Evolutionary conservation across 306 rosid species (phyloP).

Genomic region (Rosa chinensis): DNA sequence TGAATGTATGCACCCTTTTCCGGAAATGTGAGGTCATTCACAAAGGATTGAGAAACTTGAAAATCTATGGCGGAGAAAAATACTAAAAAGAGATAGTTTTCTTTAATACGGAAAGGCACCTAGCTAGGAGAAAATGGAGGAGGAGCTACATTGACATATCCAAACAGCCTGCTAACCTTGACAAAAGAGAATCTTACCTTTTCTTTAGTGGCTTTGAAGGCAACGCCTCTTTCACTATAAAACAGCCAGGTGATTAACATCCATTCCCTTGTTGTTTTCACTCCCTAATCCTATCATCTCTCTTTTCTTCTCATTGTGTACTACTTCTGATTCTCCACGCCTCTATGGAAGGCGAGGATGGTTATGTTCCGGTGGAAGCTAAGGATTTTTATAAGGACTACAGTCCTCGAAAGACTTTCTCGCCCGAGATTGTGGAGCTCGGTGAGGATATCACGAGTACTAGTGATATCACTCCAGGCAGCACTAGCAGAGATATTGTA

Average conservation of each 20-base stretch:
- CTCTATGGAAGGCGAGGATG: conserved; percentile 43
- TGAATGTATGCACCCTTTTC: not conserved
- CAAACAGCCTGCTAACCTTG: conserved; percentile 39
- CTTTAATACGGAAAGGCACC: not conserved
- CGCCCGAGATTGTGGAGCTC: conserved; percentile 66
- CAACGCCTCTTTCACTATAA: conserved; percentile 40
- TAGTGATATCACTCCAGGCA: conserved; percentile 28
- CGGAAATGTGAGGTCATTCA: conserved; percentile 16
- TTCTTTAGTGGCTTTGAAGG: conserved; percentile 46
- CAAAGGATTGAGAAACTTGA: not conserved
- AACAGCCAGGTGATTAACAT: conserved; percentile 35
- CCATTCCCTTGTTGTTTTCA: conserved; percentile 34
- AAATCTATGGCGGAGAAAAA: conserved; percentile 8
- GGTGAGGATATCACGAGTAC: conserved; percentile 46
- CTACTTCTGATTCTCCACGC: conserved; percentile 26
- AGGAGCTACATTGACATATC: conserved; percentile 37
- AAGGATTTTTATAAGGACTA: conserved; percentile 28
- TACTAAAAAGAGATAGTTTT: not conserved
- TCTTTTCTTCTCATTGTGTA: not conserved
- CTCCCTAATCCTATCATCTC: conserved; percentile 17
- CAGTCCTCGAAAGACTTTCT: conserved; percentile 25
- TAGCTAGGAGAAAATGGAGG: not conserved
- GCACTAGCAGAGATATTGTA: conserved; percentile 21
- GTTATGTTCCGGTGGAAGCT: conserved; percentile 32
- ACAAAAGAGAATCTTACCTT: conserved; percentile 48